phyloP scores from a whole-genome alignment of 345 rosid genomes.

The Viola odorata region DNA sequence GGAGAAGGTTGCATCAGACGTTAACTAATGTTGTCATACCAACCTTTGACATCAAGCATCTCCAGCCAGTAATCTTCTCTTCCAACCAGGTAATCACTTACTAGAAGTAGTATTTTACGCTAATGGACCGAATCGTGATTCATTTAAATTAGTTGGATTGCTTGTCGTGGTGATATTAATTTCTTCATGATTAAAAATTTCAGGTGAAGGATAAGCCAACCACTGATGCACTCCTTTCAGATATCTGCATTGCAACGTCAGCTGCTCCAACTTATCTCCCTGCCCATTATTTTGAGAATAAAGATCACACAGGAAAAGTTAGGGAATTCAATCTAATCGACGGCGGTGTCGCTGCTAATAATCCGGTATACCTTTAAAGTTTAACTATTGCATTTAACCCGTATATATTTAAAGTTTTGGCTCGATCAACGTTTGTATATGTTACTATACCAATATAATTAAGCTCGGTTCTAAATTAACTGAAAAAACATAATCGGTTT shows the following conservation, averaged over 20 bases:
- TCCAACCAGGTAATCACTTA: conserved; percentile 33
- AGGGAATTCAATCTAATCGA: conserved; percentile 59
- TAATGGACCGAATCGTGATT: background rate
- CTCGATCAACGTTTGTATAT: background rate
- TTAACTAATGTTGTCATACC: conserved; percentile 71
- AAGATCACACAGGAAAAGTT: conserved; percentile 26
- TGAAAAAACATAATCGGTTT: background rate
- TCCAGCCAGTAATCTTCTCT: conserved; percentile 65
- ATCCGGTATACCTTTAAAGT: conserved; percentile 36
- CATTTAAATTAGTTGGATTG: background rate
- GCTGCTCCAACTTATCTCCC: conserved; percentile 72
- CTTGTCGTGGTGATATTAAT: background rate
- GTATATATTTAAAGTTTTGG: no score
- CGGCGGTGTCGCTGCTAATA: conserved; percentile 78
- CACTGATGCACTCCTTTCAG: conserved; percentile 45
- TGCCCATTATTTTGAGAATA: conserved; percentile 34
- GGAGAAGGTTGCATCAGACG: conserved; percentile 42
- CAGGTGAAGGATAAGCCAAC: conserved; percentile 35
- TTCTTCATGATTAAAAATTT: background rate
- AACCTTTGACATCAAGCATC: conserved; percentile 59
- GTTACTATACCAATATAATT: background rate
- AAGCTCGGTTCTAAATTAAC: no score
- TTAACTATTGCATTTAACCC: conserved; percentile 11
- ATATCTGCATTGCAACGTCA: conserved; percentile 56
- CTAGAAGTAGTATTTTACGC: no score